These are phyloP conservation scores for Pulveroboletus sp. DNA, from an alignment of 1,284 basidiomycete genomes.

Conservation along the genomic window DNA sequence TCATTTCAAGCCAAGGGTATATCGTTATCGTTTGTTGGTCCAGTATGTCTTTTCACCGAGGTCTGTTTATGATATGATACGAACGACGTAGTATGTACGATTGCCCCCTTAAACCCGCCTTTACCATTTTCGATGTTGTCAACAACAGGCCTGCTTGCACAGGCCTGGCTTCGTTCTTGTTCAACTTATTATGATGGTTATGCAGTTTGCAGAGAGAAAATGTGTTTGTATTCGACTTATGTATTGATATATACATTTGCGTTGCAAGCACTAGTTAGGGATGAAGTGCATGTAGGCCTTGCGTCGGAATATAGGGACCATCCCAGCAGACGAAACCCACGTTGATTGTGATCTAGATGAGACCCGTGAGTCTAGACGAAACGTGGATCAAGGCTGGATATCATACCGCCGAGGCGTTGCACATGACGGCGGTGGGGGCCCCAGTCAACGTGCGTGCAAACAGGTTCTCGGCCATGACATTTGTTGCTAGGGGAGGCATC, in stretches of 20 bases:
- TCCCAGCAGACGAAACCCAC: slow-evolving; percentile 59
- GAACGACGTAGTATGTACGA: slow-evolving; percentile 37
- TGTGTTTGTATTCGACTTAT: slow-evolving; percentile 31
- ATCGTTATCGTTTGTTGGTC: slow-evolving; percentile 13
- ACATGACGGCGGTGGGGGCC: slow-evolving; percentile 52
- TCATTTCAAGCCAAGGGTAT: slow-evolving; percentile 1
- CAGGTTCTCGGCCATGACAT: slow-evolving; percentile 52
- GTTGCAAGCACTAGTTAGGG: slow-evolving; percentile 21
- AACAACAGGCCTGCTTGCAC: background rate
- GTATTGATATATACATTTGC: slow-evolving; percentile 30
- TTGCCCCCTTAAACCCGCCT: slow-evolving; percentile 2
- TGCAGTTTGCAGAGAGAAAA: slow-evolving; percentile 10
- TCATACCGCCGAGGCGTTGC: slow-evolving; percentile 51
- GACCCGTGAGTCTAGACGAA: background rate
- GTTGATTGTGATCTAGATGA: slow-evolving; percentile 46
- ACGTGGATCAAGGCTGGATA: background rate
- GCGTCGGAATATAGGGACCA: slow-evolving; percentile 42
- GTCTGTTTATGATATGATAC: slow-evolving; percentile 34
- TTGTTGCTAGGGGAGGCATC: slow-evolving; percentile 37
- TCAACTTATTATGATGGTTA: slow-evolving; percentile 3
- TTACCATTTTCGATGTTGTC: slow-evolving; percentile 11
- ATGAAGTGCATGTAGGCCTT: background rate
- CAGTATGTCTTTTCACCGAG: slow-evolving; percentile 15
- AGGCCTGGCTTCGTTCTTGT: slow-evolving; percentile 4
- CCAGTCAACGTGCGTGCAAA: slow-evolving; percentile 46